phyloP scores from a whole-genome alignment of 1,139 yeast species.

The Magnusiomyces tetraspermus region DNA sequence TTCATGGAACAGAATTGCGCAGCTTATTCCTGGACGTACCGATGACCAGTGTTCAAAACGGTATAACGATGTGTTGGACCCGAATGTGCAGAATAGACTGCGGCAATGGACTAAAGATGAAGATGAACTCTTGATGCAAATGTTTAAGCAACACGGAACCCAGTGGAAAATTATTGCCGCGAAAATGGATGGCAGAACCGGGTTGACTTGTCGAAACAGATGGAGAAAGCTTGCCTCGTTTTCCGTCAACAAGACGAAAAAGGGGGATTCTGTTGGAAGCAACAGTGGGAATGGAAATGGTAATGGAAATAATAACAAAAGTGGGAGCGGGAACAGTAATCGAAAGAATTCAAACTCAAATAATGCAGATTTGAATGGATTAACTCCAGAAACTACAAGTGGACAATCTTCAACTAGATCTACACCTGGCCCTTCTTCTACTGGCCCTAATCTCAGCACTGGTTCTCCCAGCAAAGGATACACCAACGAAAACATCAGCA shows the following conservation, averaged over 20 bases:
- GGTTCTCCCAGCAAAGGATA: neutral
- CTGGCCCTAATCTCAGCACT: neutral
- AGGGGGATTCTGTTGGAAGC: too few relatives aligned
- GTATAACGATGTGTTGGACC: constrained; percentile 81
- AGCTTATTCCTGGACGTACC: constrained; percentile 70
- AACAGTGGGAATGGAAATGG: too few relatives aligned
- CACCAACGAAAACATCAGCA: neutral
- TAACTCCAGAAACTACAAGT: neutral
- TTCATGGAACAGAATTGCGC: constrained; percentile 77
- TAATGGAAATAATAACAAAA: too few relatives aligned
- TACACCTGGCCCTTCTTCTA: neutral
- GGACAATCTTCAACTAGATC: neutral
- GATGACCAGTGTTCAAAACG: constrained; percentile 94
- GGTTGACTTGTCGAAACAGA: constrained; percentile 81
- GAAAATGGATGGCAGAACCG: constrained; percentile 70
- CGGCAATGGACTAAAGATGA: constrained; percentile 76
- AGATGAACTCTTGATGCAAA: constrained; percentile 55
- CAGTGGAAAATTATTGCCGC: constrained; percentile 79
- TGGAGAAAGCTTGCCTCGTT: constrained; percentile 76
- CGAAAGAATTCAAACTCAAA: too few relatives aligned
- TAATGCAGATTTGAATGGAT: neutral
- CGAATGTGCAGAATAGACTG: constrained; percentile 64
- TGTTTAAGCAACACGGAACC: constrained; percentile 70
- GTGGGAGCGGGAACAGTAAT: too few relatives aligned
- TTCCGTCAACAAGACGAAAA: neutral